phyloP scores from a whole-genome alignment of 2,329 filamentous ascomycete species.

The Fusarium tupiense region DNA sequence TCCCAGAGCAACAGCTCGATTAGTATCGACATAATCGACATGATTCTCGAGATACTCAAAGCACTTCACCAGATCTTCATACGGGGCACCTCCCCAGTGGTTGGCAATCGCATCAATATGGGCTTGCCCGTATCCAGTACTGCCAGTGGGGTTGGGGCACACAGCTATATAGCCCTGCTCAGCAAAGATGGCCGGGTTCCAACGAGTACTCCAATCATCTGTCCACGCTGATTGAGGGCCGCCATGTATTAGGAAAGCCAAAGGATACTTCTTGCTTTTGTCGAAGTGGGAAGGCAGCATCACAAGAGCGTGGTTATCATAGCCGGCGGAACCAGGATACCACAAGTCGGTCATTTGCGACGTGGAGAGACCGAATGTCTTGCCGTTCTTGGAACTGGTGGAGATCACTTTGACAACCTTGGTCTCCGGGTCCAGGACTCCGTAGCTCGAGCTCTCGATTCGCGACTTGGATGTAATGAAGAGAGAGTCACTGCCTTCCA shows the following conservation, averaged over 20 bases:
- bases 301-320: constrained; percentile 74
- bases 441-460: constrained; percentile 77
- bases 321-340: constrained; percentile 71
- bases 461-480: constrained; percentile 75
- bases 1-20: constrained; percentile 76
- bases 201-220: constrained; percentile 82
- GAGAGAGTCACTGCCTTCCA: constrained; percentile 60
- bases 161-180: constrained; percentile 89
- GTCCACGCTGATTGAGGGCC: constrained; percentile 82
- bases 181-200: constrained; percentile 88
- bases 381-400: constrained; percentile 72
- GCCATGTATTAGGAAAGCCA: constrained; percentile 84
- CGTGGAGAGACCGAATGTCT: constrained; percentile 71
- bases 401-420: constrained; percentile 59
- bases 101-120: constrained; percentile 80
- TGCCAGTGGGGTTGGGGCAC: constrained; percentile 84
- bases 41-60: constrained; percentile 78
- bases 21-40: constrained; percentile 74
- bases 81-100: constrained; percentile 88
- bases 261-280: constrained; percentile 76
- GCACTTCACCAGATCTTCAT: constrained; percentile 81
- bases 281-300: constrained; percentile 75
- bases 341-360: constrained; percentile 69
- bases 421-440: constrained; percentile 62
- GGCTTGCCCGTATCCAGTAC: constrained; percentile 82